phyloP scores from a whole-genome alignment of 129 eudicot genomes.

The Gnaphalium uliginosum region DNA sequence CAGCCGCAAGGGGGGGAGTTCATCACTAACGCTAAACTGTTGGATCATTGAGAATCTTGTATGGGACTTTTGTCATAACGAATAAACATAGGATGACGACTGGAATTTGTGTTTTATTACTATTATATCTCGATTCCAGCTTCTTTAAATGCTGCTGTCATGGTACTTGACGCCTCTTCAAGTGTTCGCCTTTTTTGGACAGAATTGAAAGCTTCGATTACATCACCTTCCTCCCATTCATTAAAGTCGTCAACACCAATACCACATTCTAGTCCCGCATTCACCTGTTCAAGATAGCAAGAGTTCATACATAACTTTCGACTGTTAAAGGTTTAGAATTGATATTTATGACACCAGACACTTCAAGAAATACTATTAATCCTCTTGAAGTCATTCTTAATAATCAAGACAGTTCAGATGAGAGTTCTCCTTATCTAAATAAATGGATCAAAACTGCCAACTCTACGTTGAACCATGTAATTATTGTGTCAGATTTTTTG shows the following conservation, averaged over 20 bases:
- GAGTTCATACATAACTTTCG: neutral
- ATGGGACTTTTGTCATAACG: constrained; percentile 12
- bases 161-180: constrained; percentile 89
- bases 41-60: constrained; percentile 23
- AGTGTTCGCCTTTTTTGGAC: constrained; percentile 77
- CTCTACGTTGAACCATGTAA: neutral
- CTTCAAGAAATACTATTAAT: neutral
- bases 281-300: constrained; percentile 58
- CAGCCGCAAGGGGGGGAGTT: constrained; percentile 11
- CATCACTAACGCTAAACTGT: constrained; percentile 28
- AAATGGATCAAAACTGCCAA: neutral
- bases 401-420: no score
- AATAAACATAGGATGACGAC: constrained; percentile 20
- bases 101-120: constrained; percentile 8
- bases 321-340: neutral
- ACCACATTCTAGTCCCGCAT: constrained; percentile 92
- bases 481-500: neutral
- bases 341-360: neutral
- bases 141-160: constrained; percentile 70
- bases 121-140: constrained; percentile 49
- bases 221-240: constrained; percentile 81
- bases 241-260: constrained; percentile 68
- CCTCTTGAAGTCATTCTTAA: neutral
- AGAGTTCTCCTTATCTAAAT: no score
- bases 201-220: constrained; percentile 63